phyloP scores from a whole-genome alignment of 768 basidiomycete species.

The Leccinum ochraceum region DNA sequence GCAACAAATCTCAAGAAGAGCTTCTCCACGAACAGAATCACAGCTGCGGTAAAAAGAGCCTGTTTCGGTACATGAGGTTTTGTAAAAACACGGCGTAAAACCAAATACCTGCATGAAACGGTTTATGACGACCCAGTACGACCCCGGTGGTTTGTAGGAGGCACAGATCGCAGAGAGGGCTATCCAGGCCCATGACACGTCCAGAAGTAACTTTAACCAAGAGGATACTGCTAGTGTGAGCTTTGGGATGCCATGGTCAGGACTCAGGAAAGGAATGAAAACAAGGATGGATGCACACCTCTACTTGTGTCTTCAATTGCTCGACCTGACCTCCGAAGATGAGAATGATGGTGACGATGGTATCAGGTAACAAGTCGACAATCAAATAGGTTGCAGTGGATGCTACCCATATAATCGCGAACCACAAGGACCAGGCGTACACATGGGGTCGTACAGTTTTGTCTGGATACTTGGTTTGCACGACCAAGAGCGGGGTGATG shows the following conservation, averaged over 20 bases:
- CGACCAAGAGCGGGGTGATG: constrained; percentile 69
- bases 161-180: constrained; percentile 61
- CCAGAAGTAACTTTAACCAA: constrained; percentile 71
- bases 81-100: constrained; percentile 5
- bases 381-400: constrained; percentile 60
- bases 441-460: constrained; percentile 54
- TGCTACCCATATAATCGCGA: constrained; percentile 66
- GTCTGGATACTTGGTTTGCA: constrained; percentile 58
- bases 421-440: constrained; percentile 65
- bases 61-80: constrained; percentile 22
- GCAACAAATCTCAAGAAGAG: constrained; percentile 74
- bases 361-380: constrained; percentile 61
- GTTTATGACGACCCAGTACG: constrained; percentile 70
- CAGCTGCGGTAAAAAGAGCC: constrained; percentile 45
- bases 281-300: constrained; percentile 43
- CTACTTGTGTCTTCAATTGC: constrained; percentile 64
- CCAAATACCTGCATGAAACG: constrained; percentile 63
- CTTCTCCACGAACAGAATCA: constrained; percentile 53
- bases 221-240: constrained; percentile 65
- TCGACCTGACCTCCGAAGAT: constrained; percentile 64
- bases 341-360: constrained; percentile 53
- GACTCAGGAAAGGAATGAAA: neutral
- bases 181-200: constrained; percentile 75
- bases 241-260: constrained; percentile 34
- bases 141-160: constrained; percentile 57